Base-by-base conservation (phyloP, 225 moss, liverwort and hornwort species). In the Pleurozium schreberi region DNA sequence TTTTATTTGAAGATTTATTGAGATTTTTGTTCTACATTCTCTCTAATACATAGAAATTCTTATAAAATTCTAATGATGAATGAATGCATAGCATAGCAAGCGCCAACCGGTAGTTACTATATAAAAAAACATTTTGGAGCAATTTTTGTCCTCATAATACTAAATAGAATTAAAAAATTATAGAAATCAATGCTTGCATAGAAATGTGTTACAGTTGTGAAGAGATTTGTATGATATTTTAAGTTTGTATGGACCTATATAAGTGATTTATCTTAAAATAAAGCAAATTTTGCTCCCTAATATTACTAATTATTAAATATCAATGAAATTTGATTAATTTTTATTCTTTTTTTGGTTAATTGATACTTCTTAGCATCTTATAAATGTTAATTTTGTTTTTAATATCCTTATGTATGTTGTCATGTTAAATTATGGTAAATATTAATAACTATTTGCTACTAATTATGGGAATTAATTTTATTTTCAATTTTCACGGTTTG, bases 401-500 rank as follows among this genome's bases (percentile, higher is more conserved):
- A 34, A 3, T 34, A 10, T 0, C 20, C 0, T 75, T 21, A 1
- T 33, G 13, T 20, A 8, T 34, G 1, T 11, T 74, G 18, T 74
- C 3, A 5, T 19, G 10, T 31, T 31, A 74, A 74, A 1, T 18
- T 49, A 12, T 2, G 19, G 12, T 20, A 20, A 19, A 11, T 31
- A 75, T 3, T 49, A 75, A 75, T 19, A 33, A 12, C 2, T 31
- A 31, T 0, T 0, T 49, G 3, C 1, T 49, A 11, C 19, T 49
- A 33, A 49, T 33, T 33, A 33, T 12, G 0, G 3, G 7, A 2
- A 19, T 1, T 0, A 1, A 33, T 33, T 49, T 31, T 4, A 49
- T 19, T 49, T 49, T 75, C 11, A 49, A 49, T 49, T 31, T 75
- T 4, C 0, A 33, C 0, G 0, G 2, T n/a, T n/a, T n/a, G n/a